A percentile compares a stretch with the other conserved stretches of the same genome.
Evolutionary conservation across 805 yeast genomes (phyloP).

Genomic region (Metschnikowia henanensis): DNA sequence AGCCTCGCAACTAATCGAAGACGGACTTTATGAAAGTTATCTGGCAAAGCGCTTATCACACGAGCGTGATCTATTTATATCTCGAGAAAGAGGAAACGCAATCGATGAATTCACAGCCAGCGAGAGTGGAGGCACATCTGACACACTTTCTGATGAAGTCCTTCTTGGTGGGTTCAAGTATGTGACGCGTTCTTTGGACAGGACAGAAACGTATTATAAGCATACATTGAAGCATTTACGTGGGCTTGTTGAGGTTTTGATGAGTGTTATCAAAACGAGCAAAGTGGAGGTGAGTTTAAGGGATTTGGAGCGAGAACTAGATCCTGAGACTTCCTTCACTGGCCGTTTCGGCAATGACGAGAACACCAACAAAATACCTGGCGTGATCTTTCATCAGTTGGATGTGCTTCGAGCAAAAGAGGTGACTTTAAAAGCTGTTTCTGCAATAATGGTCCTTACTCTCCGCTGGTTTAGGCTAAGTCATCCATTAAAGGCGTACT

Average conservation of each 20-base stretch:
- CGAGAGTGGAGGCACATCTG: conserved; percentile 27
- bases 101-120: conserved; percentile 13
- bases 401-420: conserved; percentile 66
- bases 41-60: conserved; percentile 70
- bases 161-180: conserved; percentile 20
- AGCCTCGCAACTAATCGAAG: conserved; percentile 67
- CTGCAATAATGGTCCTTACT: conserved; percentile 52
- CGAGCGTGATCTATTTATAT: conserved; percentile 69
- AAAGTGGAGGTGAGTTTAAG: conserved; percentile 36
- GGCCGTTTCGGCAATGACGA: conserved; percentile 14
- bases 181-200: conserved; percentile 43
- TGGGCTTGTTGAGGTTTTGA: conserved; percentile 61
- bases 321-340: conserved; percentile 31
- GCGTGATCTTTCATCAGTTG: conserved; percentile 39
- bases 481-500: conserved; percentile 80
- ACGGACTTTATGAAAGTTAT: conserved; percentile 64
- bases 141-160: conserved; percentile 18
- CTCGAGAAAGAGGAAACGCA: conserved; percentile 62
- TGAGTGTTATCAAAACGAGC: conserved; percentile 62
- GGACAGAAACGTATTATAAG: conserved; percentile 63
- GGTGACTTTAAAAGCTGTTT: conserved; percentile 55
- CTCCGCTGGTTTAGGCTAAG: conserved; percentile 77
- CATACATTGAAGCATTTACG: conserved; percentile 54
- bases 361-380: conserved; percentile 9
- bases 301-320: conserved; percentile 36